Base-by-base conservation (phyloP, 768 basidiomycete genomes). In the Boletellus emodensis region DNA sequence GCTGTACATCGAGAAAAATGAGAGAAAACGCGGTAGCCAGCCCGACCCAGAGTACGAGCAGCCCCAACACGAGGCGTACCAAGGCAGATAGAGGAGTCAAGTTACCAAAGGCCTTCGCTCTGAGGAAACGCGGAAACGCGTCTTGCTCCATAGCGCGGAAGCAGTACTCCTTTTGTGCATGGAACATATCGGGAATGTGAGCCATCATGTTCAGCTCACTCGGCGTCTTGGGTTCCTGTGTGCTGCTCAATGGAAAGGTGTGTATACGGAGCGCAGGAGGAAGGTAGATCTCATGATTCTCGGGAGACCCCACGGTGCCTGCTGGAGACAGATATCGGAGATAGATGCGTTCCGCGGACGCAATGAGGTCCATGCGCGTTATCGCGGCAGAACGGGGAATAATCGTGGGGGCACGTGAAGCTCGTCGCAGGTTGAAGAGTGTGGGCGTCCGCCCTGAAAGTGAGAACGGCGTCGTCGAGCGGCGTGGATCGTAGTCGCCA, bases 41-140 rank as follows among this genome's bases (percentile, higher is more conserved):
- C n/a, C 85, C 94, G n/a, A 92, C 85, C 95, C 96, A 98, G 12
- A 98, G 81, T 38, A 83, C 76, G 55, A 97, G 72, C 34, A 99
- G 72, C 0, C 96, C 96, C 3, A 82, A 71, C 49, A 94, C 81
- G 50, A 99, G 82, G 50, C 95, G 78, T 15, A 94, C 85, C 46
- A 96, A 80, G 1, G 90, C 84, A 18, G 89, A 89, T 57, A 96
- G 78, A 15, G 94, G 93, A 2, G 96, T 97, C 46, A 99, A 73
- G 68, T 98, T 99, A 26, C 93, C 92, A 63, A 97, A 98, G n/a
- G 94, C 94, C 72, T 98, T 99, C 2, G 91, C 85, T 52, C 96
- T 80, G 42, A 99, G 75, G 78, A 99, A 98, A 6, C 95, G 81
- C 38, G 90, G 91, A 73, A 90, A 93, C 15, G 90, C 91, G 57